These are phyloP conservation scores for Lactifluus pinguis DNA, from an alignment of 768 basidiomycete species.

Conservation along the genomic window DNA sequence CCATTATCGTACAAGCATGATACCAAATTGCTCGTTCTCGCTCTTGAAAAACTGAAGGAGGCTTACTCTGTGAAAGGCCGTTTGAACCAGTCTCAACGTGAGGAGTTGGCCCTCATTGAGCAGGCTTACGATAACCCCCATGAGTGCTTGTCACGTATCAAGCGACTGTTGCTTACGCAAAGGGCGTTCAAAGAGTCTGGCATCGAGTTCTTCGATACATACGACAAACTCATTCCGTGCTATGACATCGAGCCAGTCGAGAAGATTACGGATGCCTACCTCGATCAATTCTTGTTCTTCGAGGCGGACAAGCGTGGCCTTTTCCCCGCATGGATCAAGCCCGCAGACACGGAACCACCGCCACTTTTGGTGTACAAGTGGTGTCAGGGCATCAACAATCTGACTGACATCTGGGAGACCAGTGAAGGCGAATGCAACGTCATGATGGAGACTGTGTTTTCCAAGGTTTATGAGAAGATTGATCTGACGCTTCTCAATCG, in stretches of 20 bases:
- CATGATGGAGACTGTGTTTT: conserved; percentile 97
- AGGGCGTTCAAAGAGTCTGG: conserved; percentile 98
- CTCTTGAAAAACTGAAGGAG: conserved; percentile 96
- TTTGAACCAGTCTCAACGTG: conserved; percentile 95
- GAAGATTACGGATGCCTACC: conserved; percentile 99
- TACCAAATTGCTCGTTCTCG: conserved; percentile 92
- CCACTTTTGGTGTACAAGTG: conserved; percentile 98
- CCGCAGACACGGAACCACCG: conserved; percentile 91
- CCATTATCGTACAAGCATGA: conserved; percentile 99
- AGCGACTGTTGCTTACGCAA: conserved; percentile 91
- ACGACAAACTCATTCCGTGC: conserved; percentile 96
- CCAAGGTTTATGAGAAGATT: conserved; percentile 98
- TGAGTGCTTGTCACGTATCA: conserved; percentile 97
- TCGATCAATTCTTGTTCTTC: conserved; percentile 98
- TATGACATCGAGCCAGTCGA: conserved; percentile 99
- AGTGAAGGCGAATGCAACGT: conserved; percentile 97
- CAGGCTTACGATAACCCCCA: conserved; percentile 99
- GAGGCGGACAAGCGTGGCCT: conserved; percentile 97
- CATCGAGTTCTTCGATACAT: conserved; percentile 95
- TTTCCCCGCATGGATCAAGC: conserved; percentile 99
- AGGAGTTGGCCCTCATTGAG: conserved; percentile 95
- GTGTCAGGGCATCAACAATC: conserved; percentile 99
- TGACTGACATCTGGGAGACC: conserved; percentile 98
- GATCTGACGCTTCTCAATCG: conserved; percentile 94
- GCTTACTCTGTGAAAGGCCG: conserved; percentile 97